A percentile compares a stretch with the other conserved stretches of the same genome.
Conservation (phyloP, 2,329 filamentous ascomycete genomes). For the Cercospora citrullina region DNA sequence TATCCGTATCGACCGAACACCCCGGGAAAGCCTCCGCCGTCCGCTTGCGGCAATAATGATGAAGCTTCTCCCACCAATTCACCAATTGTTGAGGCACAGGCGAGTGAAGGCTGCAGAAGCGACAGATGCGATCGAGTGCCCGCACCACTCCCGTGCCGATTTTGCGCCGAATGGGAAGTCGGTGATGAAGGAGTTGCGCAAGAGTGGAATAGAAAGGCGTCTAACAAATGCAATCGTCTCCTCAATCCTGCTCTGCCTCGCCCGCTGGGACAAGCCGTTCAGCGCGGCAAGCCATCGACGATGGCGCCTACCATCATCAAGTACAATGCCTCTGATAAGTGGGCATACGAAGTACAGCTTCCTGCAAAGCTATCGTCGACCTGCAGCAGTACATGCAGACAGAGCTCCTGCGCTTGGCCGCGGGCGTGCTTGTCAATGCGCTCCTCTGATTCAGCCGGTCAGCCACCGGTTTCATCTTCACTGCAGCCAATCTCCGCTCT, state of each 20-base stretch:
- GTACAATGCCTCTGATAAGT: background rate
- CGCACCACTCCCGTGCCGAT: background rate
- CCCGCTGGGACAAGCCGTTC: background rate
- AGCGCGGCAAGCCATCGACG: conserved; percentile 2
- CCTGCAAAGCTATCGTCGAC: conserved; percentile 4
- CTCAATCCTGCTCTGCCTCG: background rate
- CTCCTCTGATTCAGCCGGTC: background rate
- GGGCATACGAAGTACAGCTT: background rate
- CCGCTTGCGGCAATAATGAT: background rate
- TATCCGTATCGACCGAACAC: background rate
- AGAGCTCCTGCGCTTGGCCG: background rate
- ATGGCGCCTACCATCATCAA: background rate
- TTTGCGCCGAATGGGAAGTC: background rate
- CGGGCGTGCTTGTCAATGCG: background rate
- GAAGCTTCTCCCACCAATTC: background rate
- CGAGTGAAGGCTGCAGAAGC: conserved; percentile 1
- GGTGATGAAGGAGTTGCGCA: background rate
- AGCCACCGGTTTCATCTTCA: conserved; percentile 8
- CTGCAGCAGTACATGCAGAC: conserved; percentile 2
- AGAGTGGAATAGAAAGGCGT: background rate
- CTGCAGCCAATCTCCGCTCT: conserved; percentile 6
- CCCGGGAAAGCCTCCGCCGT: conserved; percentile 2
- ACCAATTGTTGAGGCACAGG: background rate
- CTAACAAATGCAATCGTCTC: background rate
- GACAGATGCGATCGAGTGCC: background rate